Evolutionary conservation across 768 basidiomycete genomes (phyloP).

Genomic region (Coprinopsis cinerea): DNA sequence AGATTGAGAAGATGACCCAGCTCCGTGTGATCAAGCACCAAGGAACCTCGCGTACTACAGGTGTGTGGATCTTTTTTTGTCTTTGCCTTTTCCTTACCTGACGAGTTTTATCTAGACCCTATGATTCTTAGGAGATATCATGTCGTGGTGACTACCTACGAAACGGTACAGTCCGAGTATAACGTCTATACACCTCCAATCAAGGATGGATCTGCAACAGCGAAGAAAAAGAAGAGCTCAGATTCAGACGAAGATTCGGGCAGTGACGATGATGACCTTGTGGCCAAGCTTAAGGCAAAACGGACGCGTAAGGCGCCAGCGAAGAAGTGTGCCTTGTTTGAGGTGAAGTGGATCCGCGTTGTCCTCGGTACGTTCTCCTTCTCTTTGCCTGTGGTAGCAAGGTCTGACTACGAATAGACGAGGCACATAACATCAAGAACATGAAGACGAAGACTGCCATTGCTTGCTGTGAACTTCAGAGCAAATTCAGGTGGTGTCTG

Average conservation of each 20-base stretch:
- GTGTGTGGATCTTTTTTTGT: slow-evolving; percentile 32
- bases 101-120: slow-evolving; percentile 45
- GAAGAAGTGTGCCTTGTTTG: slow-evolving; percentile 67
- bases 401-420: slow-evolving; percentile 45
- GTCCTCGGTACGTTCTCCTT: slow-evolving; percentile 58
- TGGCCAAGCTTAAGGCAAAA: slow-evolving; percentile 35
- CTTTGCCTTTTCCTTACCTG: neutral
- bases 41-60: slow-evolving; percentile 64
- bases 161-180: slow-evolving; percentile 77
- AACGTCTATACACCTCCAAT: slow-evolving; percentile 41
- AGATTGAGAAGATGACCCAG: slow-evolving; percentile 67
- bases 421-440: slow-evolving; percentile 94
- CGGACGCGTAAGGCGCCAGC: slow-evolving; percentile 28
- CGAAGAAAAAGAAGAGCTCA: slow-evolving; percentile 32
- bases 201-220: slow-evolving; percentile 49
- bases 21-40: slow-evolving; percentile 81
- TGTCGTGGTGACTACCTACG: slow-evolving; percentile 85
- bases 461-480: slow-evolving; percentile 72
- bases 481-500: slow-evolving; percentile 82
- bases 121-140: slow-evolving; percentile 45
- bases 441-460: slow-evolving; percentile 68
- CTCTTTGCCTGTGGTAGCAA: neutral
- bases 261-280: slow-evolving; percentile 40
- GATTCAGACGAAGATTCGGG: slow-evolving; percentile 31
- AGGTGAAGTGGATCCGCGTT: slow-evolving; percentile 76